Base-by-base conservation (phyloP, 495 filamentous ascomycete species). In the Podospora appendiculata region DNA sequence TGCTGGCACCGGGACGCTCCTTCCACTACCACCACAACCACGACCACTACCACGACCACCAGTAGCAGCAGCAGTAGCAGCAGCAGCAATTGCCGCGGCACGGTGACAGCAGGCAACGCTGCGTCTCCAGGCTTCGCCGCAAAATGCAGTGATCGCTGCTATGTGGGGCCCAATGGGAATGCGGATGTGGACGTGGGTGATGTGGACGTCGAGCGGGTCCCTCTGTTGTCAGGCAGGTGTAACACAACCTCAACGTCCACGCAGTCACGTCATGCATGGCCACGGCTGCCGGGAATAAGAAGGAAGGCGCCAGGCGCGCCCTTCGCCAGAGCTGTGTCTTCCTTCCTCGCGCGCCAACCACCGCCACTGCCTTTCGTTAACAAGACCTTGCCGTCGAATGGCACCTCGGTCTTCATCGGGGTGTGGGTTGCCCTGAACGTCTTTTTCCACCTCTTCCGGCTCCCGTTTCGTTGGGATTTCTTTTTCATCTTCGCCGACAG, bases 401-500 rank as follows among this genome's bases (percentile, higher is more conserved):
- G 64, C 13, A 74, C 70, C 18, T 76, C 79, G 2, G 55, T 83
- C 8, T 60, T 75, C 39, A 59, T 83, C 40, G 38, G 72, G 8
- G 52, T 61, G 14, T 78, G 80, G 62, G 41, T 84, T 1, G 69
- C 57, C 13, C 57, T 85, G 4, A 84, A 83, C 43, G 34, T 78
- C 17, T 83, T 82, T 57, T 79, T 79, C 59, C 68, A 71, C 14
- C 62, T 80, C 50, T 82, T 72, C 60, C 62, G 60, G 50, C 66
- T 78, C 16, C 71, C 73, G 5, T 56, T 80, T 34, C 60, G 62
- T 6, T 52, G 68, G 38, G 58, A 62, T 32, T 71, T 72, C 50
- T 69, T 77, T 55, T 81, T 82, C 61, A 65, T 76, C 50, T 74
- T 82, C 50, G 76, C 75, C 48, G 79, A 84, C 58, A 69, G 79